These are phyloP conservation scores for Termitomyces sp. DNA, from an alignment of 768 basidiomycete genomes.

Conservation along the genomic window DNA sequence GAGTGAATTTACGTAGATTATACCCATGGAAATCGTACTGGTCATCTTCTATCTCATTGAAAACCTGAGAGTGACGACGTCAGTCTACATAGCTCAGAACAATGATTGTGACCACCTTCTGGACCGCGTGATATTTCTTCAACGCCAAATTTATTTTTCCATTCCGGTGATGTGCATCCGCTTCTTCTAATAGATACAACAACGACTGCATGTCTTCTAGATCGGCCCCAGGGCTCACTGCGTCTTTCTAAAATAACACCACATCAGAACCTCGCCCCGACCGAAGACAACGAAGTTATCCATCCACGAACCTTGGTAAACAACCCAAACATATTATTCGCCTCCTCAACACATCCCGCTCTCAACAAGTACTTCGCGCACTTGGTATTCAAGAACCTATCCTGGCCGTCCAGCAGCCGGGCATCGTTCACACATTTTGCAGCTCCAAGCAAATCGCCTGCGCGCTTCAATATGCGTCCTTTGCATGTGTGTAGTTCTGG, in stretches of 20 bases:
- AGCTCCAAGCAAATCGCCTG: slow-evolving; percentile 75
- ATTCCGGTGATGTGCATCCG: slow-evolving; percentile 57
- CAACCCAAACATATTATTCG: slow-evolving; percentile 65
- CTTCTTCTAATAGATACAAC: slow-evolving; percentile 82
- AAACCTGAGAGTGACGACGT: slow-evolving; percentile 43
- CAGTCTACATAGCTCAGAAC: not conserved
- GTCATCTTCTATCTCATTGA: slow-evolving; percentile 87
- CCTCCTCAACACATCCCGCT: slow-evolving; percentile 76
- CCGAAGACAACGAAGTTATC: not conserved
- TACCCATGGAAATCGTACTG: slow-evolving; percentile 99
- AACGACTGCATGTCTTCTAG: slow-evolving; percentile 95
- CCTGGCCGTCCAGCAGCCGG: slow-evolving; percentile 83
- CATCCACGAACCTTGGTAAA: slow-evolving; percentile 78
- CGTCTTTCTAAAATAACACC: slow-evolving; percentile 65
- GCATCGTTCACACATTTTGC: slow-evolving; percentile 78
- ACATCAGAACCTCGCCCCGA: not conserved
- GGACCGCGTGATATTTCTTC: slow-evolving; percentile 76
- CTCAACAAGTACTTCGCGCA: slow-evolving; percentile 85
- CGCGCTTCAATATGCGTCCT: slow-evolving; percentile 81
- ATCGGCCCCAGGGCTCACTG: slow-evolving; percentile 66
- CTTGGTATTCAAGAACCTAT: slow-evolving; percentile 93
- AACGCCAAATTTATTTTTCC: slow-evolving; percentile 74
- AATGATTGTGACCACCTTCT: slow-evolving; percentile 48
- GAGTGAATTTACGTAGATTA: slow-evolving; percentile 81
- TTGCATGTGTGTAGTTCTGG: slow-evolving; percentile 84